Percentiles rank a stretch among this genome's conserved stretches.
These are phyloP conservation scores for Thalassia testudinum DNA, from an alignment of 116 monocot species.

Conservation along the genomic window DNA sequence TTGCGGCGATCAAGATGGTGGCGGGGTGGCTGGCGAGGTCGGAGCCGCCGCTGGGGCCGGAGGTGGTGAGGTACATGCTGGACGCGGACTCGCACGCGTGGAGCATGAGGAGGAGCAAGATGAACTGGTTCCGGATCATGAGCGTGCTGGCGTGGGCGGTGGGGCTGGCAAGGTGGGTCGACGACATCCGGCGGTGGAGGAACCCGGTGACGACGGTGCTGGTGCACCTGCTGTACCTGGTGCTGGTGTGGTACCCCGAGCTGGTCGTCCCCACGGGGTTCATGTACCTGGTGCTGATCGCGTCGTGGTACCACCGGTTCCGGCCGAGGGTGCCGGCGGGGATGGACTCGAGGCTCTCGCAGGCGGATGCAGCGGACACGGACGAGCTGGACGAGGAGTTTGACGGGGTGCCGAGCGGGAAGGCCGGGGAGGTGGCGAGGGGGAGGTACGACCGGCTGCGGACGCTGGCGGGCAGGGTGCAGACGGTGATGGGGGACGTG, in stretches of 20 bases:
- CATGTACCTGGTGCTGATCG: slow-evolving; percentile 67
- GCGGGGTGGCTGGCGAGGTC: slow-evolving; percentile 54
- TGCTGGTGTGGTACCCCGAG: slow-evolving; percentile 88
- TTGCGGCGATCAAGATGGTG: slow-evolving; percentile 60
- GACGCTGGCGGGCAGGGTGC: slow-evolving; percentile 56
- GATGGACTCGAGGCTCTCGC: slow-evolving; percentile 72
- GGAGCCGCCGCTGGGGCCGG: slow-evolving; percentile 77
- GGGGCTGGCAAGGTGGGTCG: slow-evolving; percentile 57
- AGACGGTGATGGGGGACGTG: slow-evolving; percentile 84
- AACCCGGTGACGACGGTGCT: slow-evolving; percentile 68
- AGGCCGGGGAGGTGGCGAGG: slow-evolving; percentile 30
- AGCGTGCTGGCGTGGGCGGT: slow-evolving; percentile 69
- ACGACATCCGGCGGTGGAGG: slow-evolving; percentile 67
- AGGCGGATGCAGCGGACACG: slow-evolving; percentile 46
- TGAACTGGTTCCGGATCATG: slow-evolving; percentile 85
- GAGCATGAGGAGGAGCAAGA: slow-evolving; percentile 77
- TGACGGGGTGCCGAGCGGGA: slow-evolving; percentile 39
- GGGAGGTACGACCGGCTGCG: slow-evolving; percentile 64
- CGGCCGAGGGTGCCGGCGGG: slow-evolving; percentile 50
- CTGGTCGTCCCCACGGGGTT: slow-evolving; percentile 60
- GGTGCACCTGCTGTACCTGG: slow-evolving; percentile 66
- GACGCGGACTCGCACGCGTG: slow-evolving; percentile 64
- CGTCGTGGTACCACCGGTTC: slow-evolving; percentile 70
- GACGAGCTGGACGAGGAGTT: slow-evolving; percentile 96
- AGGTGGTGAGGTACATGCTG: slow-evolving; percentile 82